Evolutionary conservation across 148 eudicot genomes (phyloP).

Genomic region (Mesembryanthemum crystallinum): DNA sequence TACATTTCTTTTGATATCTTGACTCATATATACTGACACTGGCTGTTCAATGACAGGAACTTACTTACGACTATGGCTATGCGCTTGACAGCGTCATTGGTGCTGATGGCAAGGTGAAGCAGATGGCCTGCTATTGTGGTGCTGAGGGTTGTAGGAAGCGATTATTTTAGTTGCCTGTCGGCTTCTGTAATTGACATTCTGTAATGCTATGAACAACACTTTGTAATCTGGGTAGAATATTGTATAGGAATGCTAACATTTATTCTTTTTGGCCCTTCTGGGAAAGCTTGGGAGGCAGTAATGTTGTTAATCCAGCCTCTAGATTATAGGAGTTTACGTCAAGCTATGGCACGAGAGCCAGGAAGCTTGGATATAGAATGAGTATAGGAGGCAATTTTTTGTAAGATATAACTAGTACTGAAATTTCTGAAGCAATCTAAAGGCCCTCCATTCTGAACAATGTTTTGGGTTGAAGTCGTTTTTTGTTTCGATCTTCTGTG

Average conservation of each 20-base stretch:
- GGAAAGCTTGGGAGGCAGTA: background rate
- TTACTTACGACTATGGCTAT: slow-evolving; percentile 48
- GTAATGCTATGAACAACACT: no score
- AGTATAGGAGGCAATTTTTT: slow-evolving; percentile 20
- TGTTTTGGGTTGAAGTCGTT: no score
- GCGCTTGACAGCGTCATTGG: slow-evolving; percentile 43
- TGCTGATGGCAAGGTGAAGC: slow-evolving; percentile 43
- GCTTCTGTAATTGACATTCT: no score
- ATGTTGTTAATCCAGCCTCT: background rate
- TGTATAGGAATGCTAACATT: slow-evolving; percentile 15
- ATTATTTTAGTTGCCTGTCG: slow-evolving; percentile 16
- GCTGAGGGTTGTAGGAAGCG: slow-evolving; percentile 49
- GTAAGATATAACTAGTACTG: background rate
- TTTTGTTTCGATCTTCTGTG: no score
- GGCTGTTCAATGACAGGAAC: slow-evolving; percentile 33
- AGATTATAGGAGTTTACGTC: slow-evolving; percentile 8
- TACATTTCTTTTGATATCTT: no score
- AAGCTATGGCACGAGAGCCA: background rate
- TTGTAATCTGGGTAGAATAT: background rate
- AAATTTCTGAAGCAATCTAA: no score
- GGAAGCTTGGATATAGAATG: background rate
- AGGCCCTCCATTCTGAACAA: background rate
- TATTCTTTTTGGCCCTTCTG: background rate
- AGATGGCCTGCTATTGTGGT: slow-evolving; percentile 47
- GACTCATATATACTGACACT: background rate